Percentiles rank a stretch among this genome's conserved stretches.
Conservation (phyloP, 2,329 filamentous ascomycete species). For the Colletotrichum paranaense region DNA sequence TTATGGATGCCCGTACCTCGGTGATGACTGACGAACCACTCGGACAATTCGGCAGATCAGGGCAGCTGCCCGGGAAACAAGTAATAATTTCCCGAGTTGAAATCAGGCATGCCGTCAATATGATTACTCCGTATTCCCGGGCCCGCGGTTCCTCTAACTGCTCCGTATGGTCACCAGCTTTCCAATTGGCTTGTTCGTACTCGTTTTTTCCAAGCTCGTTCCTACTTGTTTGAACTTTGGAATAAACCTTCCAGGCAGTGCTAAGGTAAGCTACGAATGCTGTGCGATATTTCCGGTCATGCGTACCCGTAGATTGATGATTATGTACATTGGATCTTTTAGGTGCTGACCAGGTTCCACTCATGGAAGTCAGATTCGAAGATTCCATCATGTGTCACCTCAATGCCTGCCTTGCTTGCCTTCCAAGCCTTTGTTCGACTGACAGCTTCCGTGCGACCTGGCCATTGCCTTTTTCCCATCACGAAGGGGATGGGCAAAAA, state of each 20-base stretch:
- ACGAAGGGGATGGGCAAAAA: not conserved
- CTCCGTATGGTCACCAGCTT: not conserved
- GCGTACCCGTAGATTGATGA: not conserved
- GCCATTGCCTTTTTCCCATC: not conserved
- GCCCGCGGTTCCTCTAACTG: not conserved
- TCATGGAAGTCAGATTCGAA: conserved; percentile 24
- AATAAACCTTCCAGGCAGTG: not conserved
- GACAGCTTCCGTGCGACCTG: not conserved
- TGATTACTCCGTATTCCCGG: not conserved
- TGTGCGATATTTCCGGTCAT: not conserved
- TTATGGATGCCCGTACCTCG: not conserved
- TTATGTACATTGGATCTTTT: not conserved
- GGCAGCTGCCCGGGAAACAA: not conserved
- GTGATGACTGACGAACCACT: not conserved
- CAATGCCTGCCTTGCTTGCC: not conserved
- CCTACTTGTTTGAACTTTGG: not conserved
- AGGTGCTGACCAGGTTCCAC: conserved; percentile 26
- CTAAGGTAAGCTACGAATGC: not conserved
- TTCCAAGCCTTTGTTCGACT: too few species aligned
- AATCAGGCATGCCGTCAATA: not conserved
- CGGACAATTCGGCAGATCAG: not conserved
- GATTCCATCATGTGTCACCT: not conserved
- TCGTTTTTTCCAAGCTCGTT: not conserved
- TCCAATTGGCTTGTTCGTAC: not conserved
- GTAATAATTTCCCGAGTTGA: not conserved